Base-by-base conservation (phyloP, 2,329 filamentous ascomycete species). In the Paecilomyces sp. region DNA sequence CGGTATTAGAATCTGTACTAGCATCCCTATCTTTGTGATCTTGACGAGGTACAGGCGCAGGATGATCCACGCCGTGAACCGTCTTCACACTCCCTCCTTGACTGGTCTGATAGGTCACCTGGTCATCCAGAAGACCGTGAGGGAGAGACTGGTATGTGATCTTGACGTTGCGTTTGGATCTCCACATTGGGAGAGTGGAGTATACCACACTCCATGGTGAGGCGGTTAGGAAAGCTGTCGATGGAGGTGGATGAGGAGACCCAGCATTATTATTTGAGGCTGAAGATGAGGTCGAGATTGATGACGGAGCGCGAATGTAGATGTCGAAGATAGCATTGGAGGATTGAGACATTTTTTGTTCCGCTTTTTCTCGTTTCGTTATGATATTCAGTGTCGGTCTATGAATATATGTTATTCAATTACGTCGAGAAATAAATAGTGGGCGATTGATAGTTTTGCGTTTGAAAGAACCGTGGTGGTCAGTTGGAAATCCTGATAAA, bases 141-240 rank as follows among this genome's bases (percentile, higher is more conserved):
- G 41, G 41, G 9, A 89, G 80, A 0, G 81, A 73, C 9, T 76
- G 83, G 80, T 95, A 95, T 34, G 85, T 88, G 71, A 95, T 93
- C 67, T 83, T 83, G 13, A 95, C 90, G 75, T 94, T 94, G 71
- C 86, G 87, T 57, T 89, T 87, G 8, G 57, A 51, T 51, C 51
- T 55, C 61, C 61, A 64, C 60, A 64, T 64, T 59, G 59, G 61
- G 56, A 60, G 34, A 15, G 55, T 36, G 18, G 54, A 58, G 41
- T 51, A 51, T n/a, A 51, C 30, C 33, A 60, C 57, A 58, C 63
- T 53, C 59, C 66, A 55, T 62, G 63, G 50, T 66, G 65, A 36
- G 62, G 59, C 63, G 65, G 56, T 53, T 22, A 53, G 22, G 22
- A 53, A 53, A n/a, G 51, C 11, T 13, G 28, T 53, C 25, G 51